A percentile compares a stretch with the other conserved stretches of the same genome.
Evolutionary conservation across 2,329 filamentous ascomycete species (phyloP).

Genomic region (Anisogramma anomala): DNA sequence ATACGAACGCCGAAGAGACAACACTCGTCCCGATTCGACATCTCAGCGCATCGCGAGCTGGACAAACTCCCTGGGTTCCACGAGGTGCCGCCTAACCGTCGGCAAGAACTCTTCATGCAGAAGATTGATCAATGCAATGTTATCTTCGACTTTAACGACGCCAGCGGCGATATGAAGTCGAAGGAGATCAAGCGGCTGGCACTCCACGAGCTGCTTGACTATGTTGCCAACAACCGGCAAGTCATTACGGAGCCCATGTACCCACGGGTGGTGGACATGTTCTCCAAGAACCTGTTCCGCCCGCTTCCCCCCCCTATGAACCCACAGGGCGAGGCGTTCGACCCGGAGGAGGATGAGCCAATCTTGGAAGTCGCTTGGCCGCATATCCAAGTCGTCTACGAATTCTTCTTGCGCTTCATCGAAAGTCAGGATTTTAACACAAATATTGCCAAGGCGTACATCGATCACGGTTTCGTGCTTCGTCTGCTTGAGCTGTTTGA

Average conservation of each 20-base stretch:
- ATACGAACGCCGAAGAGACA: constrained; percentile 92
- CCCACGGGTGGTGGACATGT: constrained; percentile 96
- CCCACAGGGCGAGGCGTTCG: constrained; percentile 94
- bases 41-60: constrained; percentile 89
- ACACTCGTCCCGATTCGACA: constrained; percentile 94
- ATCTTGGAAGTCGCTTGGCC: constrained; percentile 98
- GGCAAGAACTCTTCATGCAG: constrained; percentile 97
- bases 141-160: constrained; percentile 99
- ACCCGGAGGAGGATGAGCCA: constrained; percentile 96
- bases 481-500: constrained; percentile 97
- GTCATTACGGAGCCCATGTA: constrained; percentile 99
- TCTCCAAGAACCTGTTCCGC: constrained; percentile 94
- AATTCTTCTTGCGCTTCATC: constrained; percentile 98
- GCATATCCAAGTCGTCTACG: constrained; percentile 98
- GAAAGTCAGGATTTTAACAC: constrained; percentile 99
- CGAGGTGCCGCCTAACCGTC: constrained; percentile 86
- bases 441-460: constrained; percentile 97
- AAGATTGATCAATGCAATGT: constrained; percentile 99
- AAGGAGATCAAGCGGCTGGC: constrained; percentile 98
- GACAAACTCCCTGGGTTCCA: constrained; percentile 98
- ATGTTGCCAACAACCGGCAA: constrained; percentile 95
- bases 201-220: constrained; percentile 90
- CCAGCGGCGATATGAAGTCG: constrained; percentile 96
- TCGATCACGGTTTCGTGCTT: constrained; percentile 94
- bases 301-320: constrained; percentile 96